Evolutionary conservation across 345 rosid genomes (phyloP), one percentile per base, ranked within the genome.

Genomic region (Balakata baccata): DNA sequence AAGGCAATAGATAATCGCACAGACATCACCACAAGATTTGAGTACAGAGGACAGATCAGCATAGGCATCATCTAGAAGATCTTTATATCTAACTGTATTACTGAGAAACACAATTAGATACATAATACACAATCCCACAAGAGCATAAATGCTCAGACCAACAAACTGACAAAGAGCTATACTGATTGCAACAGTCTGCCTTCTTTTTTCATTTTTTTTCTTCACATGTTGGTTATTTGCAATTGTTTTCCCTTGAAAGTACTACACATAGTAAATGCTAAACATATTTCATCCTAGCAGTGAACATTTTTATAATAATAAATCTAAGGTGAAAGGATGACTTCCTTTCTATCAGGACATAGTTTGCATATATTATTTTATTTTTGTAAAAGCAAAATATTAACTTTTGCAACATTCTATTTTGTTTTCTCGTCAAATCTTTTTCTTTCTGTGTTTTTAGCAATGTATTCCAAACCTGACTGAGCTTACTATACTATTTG

Each of bases 1-100:
- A 70, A 95, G 97, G 84, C 99, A 95, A 82, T 95, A 92, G 75
- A 95, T 85, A 80, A 95, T 92, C 10, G 91, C 92, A 87, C 97
- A 92, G 64, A 89, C 78, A 77, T 84, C 81, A 66, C 96, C 98
- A 76, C 80, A 77, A 63, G 94, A 82, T 78, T 86, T 88, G 81
- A 95, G 85, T 53, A 81, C 74, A 77, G 86, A 79, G 74, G 86
- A 83, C 86, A 95, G 81, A 84, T 92, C 98, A 25, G 86, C 82
- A 73, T 85, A 95, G 52, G 83, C 83, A 86, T 95, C 90, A 50
- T 87, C 87, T 75, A 92, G 41, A 74, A 95, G 87, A 85, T 95
- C 94, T 81, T 92, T 95, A 87, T 90, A 92, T 64, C 97, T 85
- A 75, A 95, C 99, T 95, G 92, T 84, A 83, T 43, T 53, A 67